These are phyloP conservation scores for Fragosphaeria purpurea DNA, from an alignment of 2,329 filamentous ascomycete species.

Conservation along the genomic window DNA sequence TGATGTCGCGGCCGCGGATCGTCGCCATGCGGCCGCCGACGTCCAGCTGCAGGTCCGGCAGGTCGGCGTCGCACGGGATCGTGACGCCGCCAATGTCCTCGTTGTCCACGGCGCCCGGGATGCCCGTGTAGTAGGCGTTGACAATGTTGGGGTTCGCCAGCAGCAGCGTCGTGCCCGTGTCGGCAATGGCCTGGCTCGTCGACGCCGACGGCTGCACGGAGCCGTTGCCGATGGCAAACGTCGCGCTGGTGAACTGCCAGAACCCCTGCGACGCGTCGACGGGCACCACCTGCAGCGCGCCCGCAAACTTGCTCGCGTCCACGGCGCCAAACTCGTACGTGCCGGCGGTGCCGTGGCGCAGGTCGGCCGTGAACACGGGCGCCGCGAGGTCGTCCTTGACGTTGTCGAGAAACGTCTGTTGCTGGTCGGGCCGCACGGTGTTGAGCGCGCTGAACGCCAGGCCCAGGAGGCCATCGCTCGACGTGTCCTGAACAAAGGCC, in stretches of 20 bases:
- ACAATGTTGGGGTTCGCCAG: constrained; percentile 45
- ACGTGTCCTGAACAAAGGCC: constrained; percentile 48
- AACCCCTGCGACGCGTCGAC: constrained; percentile 55
- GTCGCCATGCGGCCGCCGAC: constrained; percentile 48
- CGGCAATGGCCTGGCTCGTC: constrained; percentile 38
- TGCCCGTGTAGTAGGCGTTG: constrained; percentile 36
- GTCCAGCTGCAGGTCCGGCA: constrained; percentile 43
- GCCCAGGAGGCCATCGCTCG: constrained; percentile 59
- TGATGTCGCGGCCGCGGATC: constrained; percentile 42
- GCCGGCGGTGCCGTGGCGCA: constrained; percentile 50
- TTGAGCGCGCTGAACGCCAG: constrained; percentile 58
- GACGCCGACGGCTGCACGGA: constrained; percentile 23
- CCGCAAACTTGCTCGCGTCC: constrained; percentile 52
- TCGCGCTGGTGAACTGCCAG: constrained; percentile 55
- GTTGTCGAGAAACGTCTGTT: constrained; percentile 67
- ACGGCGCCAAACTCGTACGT: constrained; percentile 67
- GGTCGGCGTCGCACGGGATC: constrained; percentile 34
- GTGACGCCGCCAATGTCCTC: constrained; percentile 31
- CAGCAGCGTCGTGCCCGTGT: constrained; percentile 55
- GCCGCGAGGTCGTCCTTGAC: constrained; percentile 47
- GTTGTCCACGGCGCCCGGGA: constrained; percentile 32
- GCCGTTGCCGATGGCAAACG: constrained; percentile 43
- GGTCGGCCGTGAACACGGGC: constrained; percentile 61
- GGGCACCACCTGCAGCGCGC: constrained; percentile 50
- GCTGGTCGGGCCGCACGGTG: constrained; percentile 49